These are phyloP conservation scores for Russula sp. DNA, from an alignment of 768 basidiomycete genomes.

Conservation along the genomic window DNA sequence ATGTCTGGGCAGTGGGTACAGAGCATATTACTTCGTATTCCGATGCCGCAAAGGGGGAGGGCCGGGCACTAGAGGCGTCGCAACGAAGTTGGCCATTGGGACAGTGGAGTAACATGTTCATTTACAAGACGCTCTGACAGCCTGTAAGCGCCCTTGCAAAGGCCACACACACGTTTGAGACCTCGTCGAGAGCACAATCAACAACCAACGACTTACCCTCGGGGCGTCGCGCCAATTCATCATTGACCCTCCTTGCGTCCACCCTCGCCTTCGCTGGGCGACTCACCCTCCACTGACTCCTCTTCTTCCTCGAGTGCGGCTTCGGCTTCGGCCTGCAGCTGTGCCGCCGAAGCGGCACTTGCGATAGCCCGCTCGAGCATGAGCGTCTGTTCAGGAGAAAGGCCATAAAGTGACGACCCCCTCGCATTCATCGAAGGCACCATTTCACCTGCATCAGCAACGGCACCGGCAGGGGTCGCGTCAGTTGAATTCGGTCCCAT, in stretches of 20 bases:
- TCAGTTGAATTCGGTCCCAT: conserved; percentile 12
- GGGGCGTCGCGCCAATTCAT: not conserved
- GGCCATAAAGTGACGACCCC: conserved; percentile 58
- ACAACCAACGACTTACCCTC: not conserved
- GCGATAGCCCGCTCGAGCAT: conserved; percentile 71
- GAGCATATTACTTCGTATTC: not conserved
- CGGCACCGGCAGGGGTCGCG: not conserved
- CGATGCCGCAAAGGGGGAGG: not conserved
- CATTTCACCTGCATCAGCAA: not conserved
- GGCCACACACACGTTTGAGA: not conserved
- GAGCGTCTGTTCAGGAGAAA: conserved; percentile 70
- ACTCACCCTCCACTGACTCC: conserved; percentile 41
- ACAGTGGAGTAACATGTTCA: not conserved
- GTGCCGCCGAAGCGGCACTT: conserved; percentile 69
- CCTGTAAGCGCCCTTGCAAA: not conserved
- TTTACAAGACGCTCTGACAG: not conserved
- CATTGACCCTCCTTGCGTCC: not conserved
- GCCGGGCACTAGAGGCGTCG: not conserved
- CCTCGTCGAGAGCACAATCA: not conserved
- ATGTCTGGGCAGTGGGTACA: not conserved
- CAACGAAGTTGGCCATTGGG: not conserved
- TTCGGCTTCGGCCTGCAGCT: conserved; percentile 76
- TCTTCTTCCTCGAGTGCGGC: conserved; percentile 72
- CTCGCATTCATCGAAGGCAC: conserved; percentile 2
- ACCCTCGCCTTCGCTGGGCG: conserved; percentile 44